A percentile compares a stretch with the other conserved stretches of the same genome.
Conservation (phyloP, 1,284 basidiomycete species). For the Cryptococcus sp. region DNA sequence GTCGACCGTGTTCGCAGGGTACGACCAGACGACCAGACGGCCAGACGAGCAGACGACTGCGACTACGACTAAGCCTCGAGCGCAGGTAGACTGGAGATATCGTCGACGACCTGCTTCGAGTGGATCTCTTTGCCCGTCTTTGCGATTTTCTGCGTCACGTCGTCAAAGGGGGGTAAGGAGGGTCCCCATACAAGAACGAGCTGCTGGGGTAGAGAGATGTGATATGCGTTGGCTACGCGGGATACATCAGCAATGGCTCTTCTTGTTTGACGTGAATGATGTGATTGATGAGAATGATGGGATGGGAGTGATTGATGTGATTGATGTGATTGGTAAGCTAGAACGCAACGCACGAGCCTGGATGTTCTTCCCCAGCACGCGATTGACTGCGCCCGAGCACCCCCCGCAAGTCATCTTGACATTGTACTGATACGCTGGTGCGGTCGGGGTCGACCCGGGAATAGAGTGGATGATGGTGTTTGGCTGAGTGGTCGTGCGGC, state of each 20-base stretch:
- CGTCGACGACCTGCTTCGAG: slow-evolving; percentile 27
- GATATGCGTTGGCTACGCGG: slow-evolving; percentile 44
- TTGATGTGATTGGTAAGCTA: neutral
- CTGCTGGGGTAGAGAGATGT: slow-evolving; percentile 47
- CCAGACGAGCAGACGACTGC: no score
- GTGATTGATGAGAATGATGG: neutral
- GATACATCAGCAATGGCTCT: no score
- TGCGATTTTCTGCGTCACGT: slow-evolving; percentile 48
- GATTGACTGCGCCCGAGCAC: slow-evolving; percentile 52
- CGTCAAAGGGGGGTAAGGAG: slow-evolving; percentile 43
- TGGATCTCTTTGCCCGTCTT: slow-evolving; percentile 53
- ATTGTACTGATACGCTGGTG: slow-evolving; percentile 49
- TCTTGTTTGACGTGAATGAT: neutral
- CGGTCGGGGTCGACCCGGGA: slow-evolving; percentile 22
- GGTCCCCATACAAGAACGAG: slow-evolving; percentile 51
- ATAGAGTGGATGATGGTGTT: slow-evolving; percentile 16
- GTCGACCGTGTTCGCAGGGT: no score
- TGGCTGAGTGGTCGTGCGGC: neutral
- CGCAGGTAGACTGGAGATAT: slow-evolving; percentile 19
- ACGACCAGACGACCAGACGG: no score
- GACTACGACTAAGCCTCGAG: slow-evolving; percentile 18
- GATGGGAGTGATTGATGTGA: neutral
- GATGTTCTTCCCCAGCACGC: slow-evolving; percentile 52
- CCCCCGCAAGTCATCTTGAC: slow-evolving; percentile 54
- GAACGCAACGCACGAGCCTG: slow-evolving; percentile 40